Evolutionary conservation across 495 filamentous ascomycete genomes (phyloP).

Genomic region (Penicillium maclennaniae): DNA sequence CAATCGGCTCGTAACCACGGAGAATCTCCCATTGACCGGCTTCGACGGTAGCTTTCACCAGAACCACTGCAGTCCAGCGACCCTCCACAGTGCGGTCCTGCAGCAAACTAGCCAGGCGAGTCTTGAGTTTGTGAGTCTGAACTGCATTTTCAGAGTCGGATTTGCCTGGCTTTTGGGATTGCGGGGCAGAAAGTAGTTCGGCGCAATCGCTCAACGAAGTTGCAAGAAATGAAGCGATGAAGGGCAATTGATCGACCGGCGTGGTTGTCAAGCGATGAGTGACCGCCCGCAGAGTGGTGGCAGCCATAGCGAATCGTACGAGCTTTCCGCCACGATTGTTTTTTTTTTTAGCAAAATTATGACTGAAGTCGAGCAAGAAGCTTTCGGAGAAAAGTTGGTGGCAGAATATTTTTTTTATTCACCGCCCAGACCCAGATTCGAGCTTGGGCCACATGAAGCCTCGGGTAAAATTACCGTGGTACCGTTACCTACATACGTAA

Average conservation of each 20-base stretch:
- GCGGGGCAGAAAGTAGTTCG: constrained; percentile 51
- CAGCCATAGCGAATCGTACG: constrained; percentile 11
- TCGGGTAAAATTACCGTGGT: constrained; percentile 29
- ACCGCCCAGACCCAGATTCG: constrained; percentile 27
- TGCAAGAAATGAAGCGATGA: constrained; percentile 57
- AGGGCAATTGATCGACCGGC: constrained; percentile 59
- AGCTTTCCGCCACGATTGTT: background rate
- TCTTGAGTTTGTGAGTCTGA: constrained; percentile 74
- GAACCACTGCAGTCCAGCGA: constrained; percentile 69
- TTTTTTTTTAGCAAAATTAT: constrained; percentile 16
- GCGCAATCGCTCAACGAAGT: constrained; percentile 58
- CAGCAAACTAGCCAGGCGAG: constrained; percentile 68
- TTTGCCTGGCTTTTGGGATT: constrained; percentile 45
- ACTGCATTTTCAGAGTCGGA: constrained; percentile 55
- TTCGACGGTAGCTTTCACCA: constrained; percentile 79
- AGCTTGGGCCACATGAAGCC: constrained; percentile 31
- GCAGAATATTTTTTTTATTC: constrained; percentile 42
- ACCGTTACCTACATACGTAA: constrained; percentile 20
- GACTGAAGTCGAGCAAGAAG: constrained; percentile 12
- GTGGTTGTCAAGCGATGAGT: constrained; percentile 64
- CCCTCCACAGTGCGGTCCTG: constrained; percentile 67
- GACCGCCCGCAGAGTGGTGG: constrained; percentile 53
- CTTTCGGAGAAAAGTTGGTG: constrained; percentile 31
- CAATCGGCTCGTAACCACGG: constrained; percentile 64
- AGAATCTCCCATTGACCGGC: constrained; percentile 76